Percentiles rank a stretch among this genome's conserved stretches.
These are phyloP conservation scores for Venturia oleaginea DNA, from an alignment of 2,329 filamentous ascomycete genomes.

Conservation along the genomic window DNA sequence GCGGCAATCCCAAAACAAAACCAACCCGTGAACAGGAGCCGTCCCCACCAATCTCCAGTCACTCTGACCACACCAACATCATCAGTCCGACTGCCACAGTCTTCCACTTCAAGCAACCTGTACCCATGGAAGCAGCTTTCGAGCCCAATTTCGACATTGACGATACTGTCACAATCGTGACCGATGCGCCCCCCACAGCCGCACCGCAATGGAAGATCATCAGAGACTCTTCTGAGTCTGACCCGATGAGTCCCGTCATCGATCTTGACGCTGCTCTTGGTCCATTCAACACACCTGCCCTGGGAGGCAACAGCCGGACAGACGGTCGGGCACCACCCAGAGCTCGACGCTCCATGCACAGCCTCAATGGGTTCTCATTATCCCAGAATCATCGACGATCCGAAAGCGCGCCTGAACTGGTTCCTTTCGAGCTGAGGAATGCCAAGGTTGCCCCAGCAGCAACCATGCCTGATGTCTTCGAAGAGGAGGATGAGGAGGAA, in stretches of 20 bases:
- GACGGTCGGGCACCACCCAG: conserved; percentile 1
- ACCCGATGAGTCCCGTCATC: conserved; percentile 70
- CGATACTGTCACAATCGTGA: conserved; percentile 33
- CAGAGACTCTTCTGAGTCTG: conserved; percentile 29
- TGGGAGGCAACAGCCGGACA: conserved; percentile 30
- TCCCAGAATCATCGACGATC: conserved; percentile 64
- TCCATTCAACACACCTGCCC: conserved; percentile 75
- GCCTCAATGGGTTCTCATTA: conserved; percentile 50
- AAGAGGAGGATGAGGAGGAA: conserved; percentile 51
- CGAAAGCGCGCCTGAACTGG: conserved; percentile 72
- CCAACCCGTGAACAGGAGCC: not conserved
- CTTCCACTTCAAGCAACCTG: conserved; percentile 16
- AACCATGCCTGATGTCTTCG: conserved; percentile 79
- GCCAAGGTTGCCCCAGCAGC: conserved; percentile 50
- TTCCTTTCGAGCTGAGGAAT: conserved; percentile 55
- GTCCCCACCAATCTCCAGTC: not conserved
- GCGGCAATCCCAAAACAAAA: conserved; percentile 27
- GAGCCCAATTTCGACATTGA: conserved; percentile 34
- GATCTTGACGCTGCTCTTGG: conserved; percentile 90
- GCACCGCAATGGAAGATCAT: conserved; percentile 28
- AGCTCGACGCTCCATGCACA: conserved; percentile 59
- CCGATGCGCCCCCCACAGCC: conserved; percentile 19
- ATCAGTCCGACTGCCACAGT: not conserved
- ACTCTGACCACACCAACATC: not conserved
- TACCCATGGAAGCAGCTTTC: conserved; percentile 21